These are phyloP conservation scores for Nannizziopsis barbatae DNA, from an alignment of 2,329 filamentous ascomycete species.

Conservation along the genomic window DNA sequence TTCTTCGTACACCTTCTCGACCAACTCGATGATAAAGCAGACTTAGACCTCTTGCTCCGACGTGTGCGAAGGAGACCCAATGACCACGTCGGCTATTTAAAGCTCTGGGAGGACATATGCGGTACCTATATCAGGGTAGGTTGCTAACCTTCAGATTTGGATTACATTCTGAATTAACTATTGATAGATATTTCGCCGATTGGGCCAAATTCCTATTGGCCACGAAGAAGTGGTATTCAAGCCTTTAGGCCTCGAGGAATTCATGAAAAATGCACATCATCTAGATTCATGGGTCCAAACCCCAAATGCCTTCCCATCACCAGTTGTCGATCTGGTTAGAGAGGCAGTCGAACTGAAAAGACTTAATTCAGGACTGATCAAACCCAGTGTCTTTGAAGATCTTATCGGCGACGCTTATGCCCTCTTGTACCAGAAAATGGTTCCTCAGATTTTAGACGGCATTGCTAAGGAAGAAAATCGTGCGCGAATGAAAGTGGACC, in stretches of 20 bases:
- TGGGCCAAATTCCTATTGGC: slow-evolving; percentile 47
- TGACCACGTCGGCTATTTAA: slow-evolving; percentile 55
- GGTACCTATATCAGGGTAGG: slow-evolving; percentile 44
- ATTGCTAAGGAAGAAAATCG: slow-evolving; percentile 37
- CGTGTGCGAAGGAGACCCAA: slow-evolving; percentile 70
- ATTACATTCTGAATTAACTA: slow-evolving; percentile 14
- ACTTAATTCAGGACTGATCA: slow-evolving; percentile 80
- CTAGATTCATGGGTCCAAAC: slow-evolving; percentile 50
- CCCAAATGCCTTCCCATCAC: slow-evolving; percentile 32
- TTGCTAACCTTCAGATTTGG: slow-evolving; percentile 12
- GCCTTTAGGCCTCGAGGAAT: slow-evolving; percentile 53
- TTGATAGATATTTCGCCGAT: slow-evolving; percentile 43
- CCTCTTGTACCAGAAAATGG: slow-evolving; percentile 36
- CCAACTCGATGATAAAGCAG: slow-evolving; percentile 61
- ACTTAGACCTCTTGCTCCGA: slow-evolving; percentile 65
- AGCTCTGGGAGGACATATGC: slow-evolving; percentile 53
- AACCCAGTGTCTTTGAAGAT: slow-evolving; percentile 75
- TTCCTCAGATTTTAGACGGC: slow-evolving; percentile 31
- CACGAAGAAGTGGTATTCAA: slow-evolving; percentile 57
- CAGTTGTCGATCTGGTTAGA: slow-evolving; percentile 50
- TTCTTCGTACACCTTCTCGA: slow-evolving; percentile 69
- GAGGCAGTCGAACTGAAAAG: slow-evolving; percentile 61
- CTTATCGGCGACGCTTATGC: slow-evolving; percentile 87
- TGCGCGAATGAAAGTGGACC: slow-evolving; percentile 39
- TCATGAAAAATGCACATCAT: slow-evolving; percentile 47